Conservation (phyloP, 306 rosid species). For the Quercus rubra region DNA sequence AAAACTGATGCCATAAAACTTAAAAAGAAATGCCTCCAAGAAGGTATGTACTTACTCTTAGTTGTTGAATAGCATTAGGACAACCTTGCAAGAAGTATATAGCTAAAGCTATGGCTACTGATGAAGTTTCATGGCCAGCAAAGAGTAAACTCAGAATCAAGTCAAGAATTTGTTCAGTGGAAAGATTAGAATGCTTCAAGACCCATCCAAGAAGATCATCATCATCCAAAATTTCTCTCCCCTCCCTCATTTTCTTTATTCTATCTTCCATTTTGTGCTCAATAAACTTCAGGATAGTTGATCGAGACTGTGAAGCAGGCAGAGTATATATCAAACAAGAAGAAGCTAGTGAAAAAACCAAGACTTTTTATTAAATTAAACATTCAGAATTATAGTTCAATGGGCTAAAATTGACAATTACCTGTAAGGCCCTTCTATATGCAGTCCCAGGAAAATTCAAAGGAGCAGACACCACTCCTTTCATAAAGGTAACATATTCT, state of each 20-base stretch:
- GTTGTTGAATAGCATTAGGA: conserved; percentile 61
- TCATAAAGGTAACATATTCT: conserved; percentile 89
- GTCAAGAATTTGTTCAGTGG: conserved; percentile 93
- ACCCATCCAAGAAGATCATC: conserved; percentile 93
- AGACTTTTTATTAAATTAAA: background rate
- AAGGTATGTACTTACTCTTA: conserved; percentile 45
- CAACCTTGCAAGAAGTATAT: conserved; percentile 70
- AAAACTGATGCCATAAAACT: too few relatives aligned
- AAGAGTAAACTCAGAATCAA: conserved; percentile 81
- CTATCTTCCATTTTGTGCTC: conserved; percentile 77
- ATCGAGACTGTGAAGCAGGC: conserved; percentile 57
- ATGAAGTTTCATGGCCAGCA: conserved; percentile 98
- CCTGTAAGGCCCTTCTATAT: conserved; percentile 84
- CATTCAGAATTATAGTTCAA: background rate
- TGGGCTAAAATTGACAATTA: conserved; percentile 7
- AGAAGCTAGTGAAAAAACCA: background rate
- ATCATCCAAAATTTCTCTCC: conserved; percentile 40
- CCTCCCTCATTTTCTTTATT: conserved; percentile 30
- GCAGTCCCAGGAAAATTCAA: conserved; percentile 91
- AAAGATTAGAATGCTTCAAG: conserved; percentile 78
- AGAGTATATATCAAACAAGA: background rate
- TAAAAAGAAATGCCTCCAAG: background rate
- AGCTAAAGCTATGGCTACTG: conserved; percentile 85
- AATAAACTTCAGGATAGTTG: conserved; percentile 74
- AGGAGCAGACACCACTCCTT: conserved; percentile 89